phyloP scores from a whole-genome alignment of 371 early-diverging fungal genomes.

The Mucor indicus region DNA sequence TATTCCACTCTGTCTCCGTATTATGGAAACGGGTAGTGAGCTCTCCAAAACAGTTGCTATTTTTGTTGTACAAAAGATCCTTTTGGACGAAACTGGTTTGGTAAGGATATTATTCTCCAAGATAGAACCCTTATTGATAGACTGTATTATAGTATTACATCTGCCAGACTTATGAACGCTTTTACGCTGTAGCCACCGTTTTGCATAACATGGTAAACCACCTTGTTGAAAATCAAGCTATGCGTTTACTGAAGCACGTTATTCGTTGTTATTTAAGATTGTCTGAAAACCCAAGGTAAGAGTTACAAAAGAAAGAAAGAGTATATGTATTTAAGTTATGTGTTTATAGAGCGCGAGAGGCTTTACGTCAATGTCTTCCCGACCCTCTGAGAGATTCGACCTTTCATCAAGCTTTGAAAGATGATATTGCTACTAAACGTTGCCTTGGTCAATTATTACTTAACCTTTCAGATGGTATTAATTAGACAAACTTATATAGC shows the following conservation, averaged over 20 bases:
- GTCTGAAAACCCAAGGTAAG: slow-evolving; percentile 84
- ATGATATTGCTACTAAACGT: slow-evolving; percentile 80
- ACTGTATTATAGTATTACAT: slow-evolving; percentile 69
- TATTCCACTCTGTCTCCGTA: slow-evolving; percentile 96
- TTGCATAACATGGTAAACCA: slow-evolving; percentile 94
- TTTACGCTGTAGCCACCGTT: slow-evolving; percentile 95
- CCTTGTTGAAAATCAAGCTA: slow-evolving; percentile 81
- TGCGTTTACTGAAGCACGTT: slow-evolving; percentile 91
- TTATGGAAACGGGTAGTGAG: slow-evolving; percentile 97
- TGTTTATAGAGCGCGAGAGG: slow-evolving; percentile 72
- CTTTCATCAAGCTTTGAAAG: slow-evolving; percentile 75
- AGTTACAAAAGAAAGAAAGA: neutral
- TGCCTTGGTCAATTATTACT: slow-evolving; percentile 65
- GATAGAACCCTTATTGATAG: neutral
- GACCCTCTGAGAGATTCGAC: slow-evolving; percentile 80
- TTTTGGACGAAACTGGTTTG: slow-evolving; percentile 93
- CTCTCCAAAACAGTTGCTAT: slow-evolving; percentile 98
- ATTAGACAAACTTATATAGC: slow-evolving; percentile 8
- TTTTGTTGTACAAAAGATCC: slow-evolving; percentile 96
- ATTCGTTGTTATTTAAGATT: slow-evolving; percentile 94
- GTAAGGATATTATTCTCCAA: slow-evolving; percentile 29
- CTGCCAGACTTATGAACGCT: slow-evolving; percentile 96
- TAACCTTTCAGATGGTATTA: slow-evolving; percentile 56
- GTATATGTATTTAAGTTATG: neutral
- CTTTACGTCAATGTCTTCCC: slow-evolving; percentile 85